Evolutionary conservation across 192 early-diverging fungal genomes (phyloP).

Genomic region (Coemansia sp.): DNA sequence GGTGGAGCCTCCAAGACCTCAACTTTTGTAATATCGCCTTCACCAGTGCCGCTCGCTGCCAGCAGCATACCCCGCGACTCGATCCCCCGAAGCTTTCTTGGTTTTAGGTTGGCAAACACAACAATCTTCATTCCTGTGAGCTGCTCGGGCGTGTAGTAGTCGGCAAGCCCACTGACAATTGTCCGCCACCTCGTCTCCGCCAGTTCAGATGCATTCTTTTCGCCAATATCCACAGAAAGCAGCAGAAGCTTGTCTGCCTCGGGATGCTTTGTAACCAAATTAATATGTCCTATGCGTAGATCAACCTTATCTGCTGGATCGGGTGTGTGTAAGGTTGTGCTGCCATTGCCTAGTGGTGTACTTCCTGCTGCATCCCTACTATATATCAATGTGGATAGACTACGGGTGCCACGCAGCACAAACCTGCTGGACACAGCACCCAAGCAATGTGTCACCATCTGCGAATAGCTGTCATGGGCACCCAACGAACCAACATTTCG

Average conservation of each 20-base stretch:
- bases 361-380: background rate
- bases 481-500: background rate
- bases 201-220: background rate
- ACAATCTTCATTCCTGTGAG: slow-evolving; percentile 14
- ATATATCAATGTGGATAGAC: background rate
- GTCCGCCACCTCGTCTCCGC: slow-evolving; percentile 5
- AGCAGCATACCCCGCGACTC: slow-evolving; percentile 36
- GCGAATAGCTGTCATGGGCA: background rate
- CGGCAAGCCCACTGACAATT: slow-evolving; percentile 28
- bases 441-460: background rate
- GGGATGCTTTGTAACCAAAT: slow-evolving; percentile 8
- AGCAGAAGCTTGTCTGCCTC: slow-evolving; percentile 27
- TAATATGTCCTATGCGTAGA: slow-evolving; percentile 17
- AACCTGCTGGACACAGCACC: background rate
- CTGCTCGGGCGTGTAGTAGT: slow-evolving; percentile 22
- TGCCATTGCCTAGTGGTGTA: background rate
- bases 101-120: slow-evolving; percentile 34
- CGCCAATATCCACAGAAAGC: slow-evolving; percentile 25
- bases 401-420: background rate
- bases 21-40: background rate
- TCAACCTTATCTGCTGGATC: slow-evolving; percentile 23
- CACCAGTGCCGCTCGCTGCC: slow-evolving; percentile 9
- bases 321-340: background rate
- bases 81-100: slow-evolving; percentile 31
- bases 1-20: slow-evolving; percentile 30